Evolutionary conservation across 2,329 filamentous ascomycete genomes (phyloP), one percentile per base, ranked within the genome.

Genomic region (Sarocladium oryzae): DNA sequence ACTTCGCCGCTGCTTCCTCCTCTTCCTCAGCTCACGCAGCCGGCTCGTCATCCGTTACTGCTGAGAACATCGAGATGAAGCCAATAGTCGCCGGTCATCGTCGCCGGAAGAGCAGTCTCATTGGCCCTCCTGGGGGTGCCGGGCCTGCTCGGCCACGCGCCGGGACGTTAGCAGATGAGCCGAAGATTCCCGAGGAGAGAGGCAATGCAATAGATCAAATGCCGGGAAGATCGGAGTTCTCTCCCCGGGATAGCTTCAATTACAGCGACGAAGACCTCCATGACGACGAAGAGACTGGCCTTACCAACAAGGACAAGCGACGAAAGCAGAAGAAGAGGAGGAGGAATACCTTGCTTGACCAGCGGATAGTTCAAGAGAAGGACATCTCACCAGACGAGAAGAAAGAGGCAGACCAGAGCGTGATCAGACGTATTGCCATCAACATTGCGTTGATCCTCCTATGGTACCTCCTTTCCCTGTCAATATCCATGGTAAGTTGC

Each of bases 391-490:
- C 78, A 37, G 82, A 85, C 57, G 88, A 92, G 70, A 83, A 83
- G 68, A 85, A 83, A 61, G 72, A 89, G 62, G 89, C 88, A 6
- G 86, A 93, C 69, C 79, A 83, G 64, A 84, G 78, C 60, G 80
- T 97, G 35, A 56, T 89, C 46, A 84, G 74, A 64, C 83, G 76
- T 52, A 72, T 91, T 51, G 65, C 85, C 52, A 72, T 91, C 62
- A 96, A 97, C 66, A 79, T 76, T n/a, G 62, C 78, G n/a, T 72
- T 99, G 57, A 96, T 97, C 57, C 78, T 80, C 21, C 69, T 95
- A 56, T 99, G 93, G 92, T 93, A 82, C 56, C 72, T 90, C 35
- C 97, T 97, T 69, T 96, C 91, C 16, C 79, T 97, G 57, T 89
- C 88, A 48, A 96, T 96, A 65, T 95, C 90, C 55, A 78, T 96